Conservation (phyloP, 768 basidiomycete species). For the Boletus rex-veris region DNA sequence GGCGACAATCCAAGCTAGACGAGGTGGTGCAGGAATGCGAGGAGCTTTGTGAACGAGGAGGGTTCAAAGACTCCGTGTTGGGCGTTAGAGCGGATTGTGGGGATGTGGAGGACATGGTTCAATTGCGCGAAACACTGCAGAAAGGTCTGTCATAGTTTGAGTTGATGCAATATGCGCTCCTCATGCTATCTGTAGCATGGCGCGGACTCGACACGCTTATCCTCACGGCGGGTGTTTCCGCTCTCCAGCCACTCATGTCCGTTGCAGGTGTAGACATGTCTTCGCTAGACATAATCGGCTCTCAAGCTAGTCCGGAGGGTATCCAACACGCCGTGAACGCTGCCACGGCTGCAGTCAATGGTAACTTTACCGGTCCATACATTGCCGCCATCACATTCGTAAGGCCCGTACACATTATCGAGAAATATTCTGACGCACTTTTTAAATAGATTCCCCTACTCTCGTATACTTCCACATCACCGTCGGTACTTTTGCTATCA, state of each 20-base stretch:
- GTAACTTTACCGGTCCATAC: conserved; percentile 71
- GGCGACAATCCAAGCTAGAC: conserved; percentile 52
- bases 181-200: conserved; percentile 54
- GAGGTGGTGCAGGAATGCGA: conserved; percentile 62
- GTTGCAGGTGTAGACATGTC: conserved; percentile 54
- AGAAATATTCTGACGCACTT: not conserved
- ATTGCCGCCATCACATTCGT: conserved; percentile 71
- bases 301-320: conserved; percentile 48
- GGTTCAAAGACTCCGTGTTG: conserved; percentile 38
- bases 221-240: conserved; percentile 81
- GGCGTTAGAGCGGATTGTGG: conserved; percentile 62
- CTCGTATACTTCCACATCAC: conserved; percentile 55
- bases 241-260: conserved; percentile 70
- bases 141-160: conserved; percentile 38
- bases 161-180: not conserved
- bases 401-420: conserved; percentile 24
- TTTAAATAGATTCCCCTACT: conserved; percentile 69
- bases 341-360: conserved; percentile 51
- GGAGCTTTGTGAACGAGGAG: conserved; percentile 17
- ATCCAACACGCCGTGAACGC: conserved; percentile 57
- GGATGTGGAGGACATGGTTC: conserved; percentile 62
- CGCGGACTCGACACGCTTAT: conserved; percentile 78
- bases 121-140: conserved; percentile 49
- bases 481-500: conserved; percentile 76
- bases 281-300: conserved; percentile 26